Evolutionary conservation across 768 basidiomycete species (phyloP).

Genomic region (Russula earlei): DNA sequence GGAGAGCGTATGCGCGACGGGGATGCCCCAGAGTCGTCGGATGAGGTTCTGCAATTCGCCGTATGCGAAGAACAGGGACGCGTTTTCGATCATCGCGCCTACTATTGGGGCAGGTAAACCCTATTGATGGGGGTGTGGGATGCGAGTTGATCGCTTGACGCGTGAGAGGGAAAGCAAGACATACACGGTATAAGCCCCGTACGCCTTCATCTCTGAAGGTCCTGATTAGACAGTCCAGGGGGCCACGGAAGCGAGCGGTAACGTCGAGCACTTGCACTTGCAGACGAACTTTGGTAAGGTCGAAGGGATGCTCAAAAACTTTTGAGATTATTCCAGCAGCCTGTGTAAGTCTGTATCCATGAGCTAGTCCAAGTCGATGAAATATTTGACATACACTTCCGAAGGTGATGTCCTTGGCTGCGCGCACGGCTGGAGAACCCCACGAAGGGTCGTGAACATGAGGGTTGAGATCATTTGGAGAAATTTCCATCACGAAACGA

Average conservation of each 20-base stretch:
- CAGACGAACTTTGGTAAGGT: constrained; percentile 88
- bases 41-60: constrained; percentile 60
- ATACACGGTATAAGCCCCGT: constrained; percentile 77
- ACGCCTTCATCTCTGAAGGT: constrained; percentile 79
- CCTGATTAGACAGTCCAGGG: constrained; percentile 75
- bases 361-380: background rate
- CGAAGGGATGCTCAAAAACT: constrained; percentile 90
- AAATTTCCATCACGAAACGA: constrained; percentile 18
- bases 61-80: constrained; percentile 79
- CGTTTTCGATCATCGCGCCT: constrained; percentile 91
- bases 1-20: constrained; percentile 36
- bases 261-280: constrained; percentile 82
- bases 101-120: constrained; percentile 86
- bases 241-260: constrained; percentile 67
- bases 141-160: background rate
- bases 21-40: constrained; percentile 32
- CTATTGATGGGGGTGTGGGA: constrained; percentile 24
- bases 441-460: constrained; percentile 2
- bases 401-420: constrained; percentile 24
- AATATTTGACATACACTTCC: constrained; percentile 22
- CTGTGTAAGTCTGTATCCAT: constrained; percentile 35
- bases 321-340: constrained; percentile 82
- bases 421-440: constrained; percentile 20
- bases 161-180: constrained; percentile 23
- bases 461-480: constrained; percentile 18